These are phyloP conservation scores for Myxozyma kluyveri DNA, from an alignment of 805 yeast genomes.

Conservation along the genomic window DNA sequence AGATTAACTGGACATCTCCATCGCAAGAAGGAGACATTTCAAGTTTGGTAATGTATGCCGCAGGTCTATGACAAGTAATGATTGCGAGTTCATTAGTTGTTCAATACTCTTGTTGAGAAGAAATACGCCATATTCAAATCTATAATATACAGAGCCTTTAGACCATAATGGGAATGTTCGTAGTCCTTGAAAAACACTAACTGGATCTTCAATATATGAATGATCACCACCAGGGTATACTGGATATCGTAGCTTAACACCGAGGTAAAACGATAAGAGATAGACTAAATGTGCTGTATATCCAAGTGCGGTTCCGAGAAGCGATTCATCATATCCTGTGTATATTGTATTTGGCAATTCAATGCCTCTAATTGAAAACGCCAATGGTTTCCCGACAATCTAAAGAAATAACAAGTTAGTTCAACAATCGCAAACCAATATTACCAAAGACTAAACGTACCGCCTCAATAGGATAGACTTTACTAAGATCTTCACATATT, in stretches of 20 bases:
- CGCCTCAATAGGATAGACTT: conserved; percentile 38
- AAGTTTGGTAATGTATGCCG: conserved; percentile 31
- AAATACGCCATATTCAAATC: conserved; percentile 52
- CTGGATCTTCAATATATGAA: conserved; percentile 50
- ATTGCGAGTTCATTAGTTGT: conserved; percentile 41
- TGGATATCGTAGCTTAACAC: conserved; percentile 50
- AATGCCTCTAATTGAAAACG: conserved; percentile 40
- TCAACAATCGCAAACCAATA: conserved; percentile 2
- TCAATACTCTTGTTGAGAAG: conserved; percentile 49
- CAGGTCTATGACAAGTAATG: conserved; percentile 28
- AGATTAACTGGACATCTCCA: conserved; percentile 14
- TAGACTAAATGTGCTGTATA: conserved; percentile 46
- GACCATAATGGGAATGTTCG: conserved; percentile 51
- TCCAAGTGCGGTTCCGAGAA: conserved; percentile 46
- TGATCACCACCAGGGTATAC: conserved; percentile 48
- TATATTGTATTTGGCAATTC: conserved; percentile 35
- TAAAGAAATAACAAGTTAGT: neutral
- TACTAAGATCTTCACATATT: conserved; percentile 34
- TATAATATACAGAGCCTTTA: conserved; percentile 44
- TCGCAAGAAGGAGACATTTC: conserved; percentile 27
- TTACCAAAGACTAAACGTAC: conserved; percentile 29
- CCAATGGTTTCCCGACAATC: conserved; percentile 24
- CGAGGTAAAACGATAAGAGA: conserved; percentile 44
- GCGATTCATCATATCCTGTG: conserved; percentile 29
- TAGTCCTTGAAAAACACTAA: conserved; percentile 43